These are phyloP conservation scores for Cercis canadensis DNA, from an alignment of 306 rosid species.

Conservation along the genomic window DNA sequence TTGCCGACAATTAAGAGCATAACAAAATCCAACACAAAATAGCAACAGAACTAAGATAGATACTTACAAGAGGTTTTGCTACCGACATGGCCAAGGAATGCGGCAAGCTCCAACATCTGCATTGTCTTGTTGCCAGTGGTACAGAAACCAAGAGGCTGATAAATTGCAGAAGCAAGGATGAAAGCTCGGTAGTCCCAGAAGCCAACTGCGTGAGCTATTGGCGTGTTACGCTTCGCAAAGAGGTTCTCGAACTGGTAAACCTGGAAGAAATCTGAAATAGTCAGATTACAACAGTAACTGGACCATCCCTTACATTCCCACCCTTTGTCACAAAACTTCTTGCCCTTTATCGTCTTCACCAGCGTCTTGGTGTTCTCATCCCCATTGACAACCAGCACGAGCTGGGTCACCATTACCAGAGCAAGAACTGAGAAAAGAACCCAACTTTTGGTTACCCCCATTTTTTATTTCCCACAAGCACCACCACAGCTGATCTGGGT, in stretches of 20 bases:
- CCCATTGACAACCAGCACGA: conserved; percentile 37
- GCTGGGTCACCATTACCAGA: neutral
- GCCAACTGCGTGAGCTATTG: conserved; percentile 82
- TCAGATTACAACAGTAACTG: conserved; percentile 72
- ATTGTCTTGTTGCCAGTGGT: conserved; percentile 77
- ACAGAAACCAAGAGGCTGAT: conserved; percentile 80
- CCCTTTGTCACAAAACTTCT: conserved; percentile 72
- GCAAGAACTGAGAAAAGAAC: conserved; percentile 16
- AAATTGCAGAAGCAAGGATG: conserved; percentile 68
- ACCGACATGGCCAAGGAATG: conserved; percentile 91
- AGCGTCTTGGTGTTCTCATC: conserved; percentile 41
- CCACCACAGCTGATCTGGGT: conserved; percentile 12
- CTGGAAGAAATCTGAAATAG: conserved; percentile 72
- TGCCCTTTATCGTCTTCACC: conserved; percentile 69
- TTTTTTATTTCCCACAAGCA: neutral
- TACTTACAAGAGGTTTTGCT: conserved; percentile 81
- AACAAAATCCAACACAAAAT: neutral
- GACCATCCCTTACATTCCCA: conserved; percentile 91
- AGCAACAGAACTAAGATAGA: neutral
- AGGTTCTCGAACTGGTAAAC: conserved; percentile 88
- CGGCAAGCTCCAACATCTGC: conserved; percentile 92
- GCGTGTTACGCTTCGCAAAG: conserved; percentile 74
- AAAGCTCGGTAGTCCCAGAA: conserved; percentile 91
- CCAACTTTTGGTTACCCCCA: conserved; percentile 23
- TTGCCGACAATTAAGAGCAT: neutral